Percentiles rank a stretch among this genome's conserved stretches.
phyloP scores from a whole-genome alignment of 23 red algal species.

The Gracilaria gracilis region DNA sequence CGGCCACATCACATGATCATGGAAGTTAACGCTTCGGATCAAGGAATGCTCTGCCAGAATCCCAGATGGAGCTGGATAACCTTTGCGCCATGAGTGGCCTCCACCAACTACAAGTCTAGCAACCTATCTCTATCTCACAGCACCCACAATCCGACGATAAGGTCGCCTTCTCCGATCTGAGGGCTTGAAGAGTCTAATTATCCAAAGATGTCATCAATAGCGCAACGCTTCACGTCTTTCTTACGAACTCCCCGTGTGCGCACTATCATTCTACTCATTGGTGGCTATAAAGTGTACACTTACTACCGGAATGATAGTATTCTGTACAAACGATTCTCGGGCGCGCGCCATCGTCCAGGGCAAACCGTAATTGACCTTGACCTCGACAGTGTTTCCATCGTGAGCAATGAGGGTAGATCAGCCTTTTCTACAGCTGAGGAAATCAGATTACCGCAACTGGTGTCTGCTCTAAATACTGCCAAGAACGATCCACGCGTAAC shows the following conservation, averaged over 20 bases:
- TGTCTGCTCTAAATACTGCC: constrained; percentile 67
- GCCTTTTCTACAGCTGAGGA: constrained; percentile 52
- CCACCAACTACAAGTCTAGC: no score
- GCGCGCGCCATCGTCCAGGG: constrained; percentile 50
- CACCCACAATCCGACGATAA: neutral
- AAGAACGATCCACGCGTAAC: constrained; percentile 75
- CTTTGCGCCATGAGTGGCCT: no score
- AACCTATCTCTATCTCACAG: neutral
- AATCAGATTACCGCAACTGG: constrained; percentile 51
- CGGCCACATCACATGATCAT: neutral
- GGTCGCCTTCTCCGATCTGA: neutral
- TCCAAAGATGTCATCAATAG: constrained; percentile 2
- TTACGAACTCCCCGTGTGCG: constrained; percentile 58
- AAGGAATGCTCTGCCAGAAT: neutral
- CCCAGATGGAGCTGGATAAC: no score
- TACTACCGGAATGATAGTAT: constrained; percentile 32
- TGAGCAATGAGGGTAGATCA: constrained; percentile 46
- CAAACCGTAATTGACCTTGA: constrained; percentile 74
- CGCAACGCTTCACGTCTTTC: constrained; percentile 31
- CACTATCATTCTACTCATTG: constrained; percentile 42
- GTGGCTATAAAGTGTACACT: constrained; percentile 68
- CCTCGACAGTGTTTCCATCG: constrained; percentile 50
- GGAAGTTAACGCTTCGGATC: neutral
- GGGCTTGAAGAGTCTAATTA: neutral
- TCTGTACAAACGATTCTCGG: constrained; percentile 59